Base-by-base conservation (phyloP, 2,329 filamentous ascomycete species). In the Rutstroemia sp. region DNA sequence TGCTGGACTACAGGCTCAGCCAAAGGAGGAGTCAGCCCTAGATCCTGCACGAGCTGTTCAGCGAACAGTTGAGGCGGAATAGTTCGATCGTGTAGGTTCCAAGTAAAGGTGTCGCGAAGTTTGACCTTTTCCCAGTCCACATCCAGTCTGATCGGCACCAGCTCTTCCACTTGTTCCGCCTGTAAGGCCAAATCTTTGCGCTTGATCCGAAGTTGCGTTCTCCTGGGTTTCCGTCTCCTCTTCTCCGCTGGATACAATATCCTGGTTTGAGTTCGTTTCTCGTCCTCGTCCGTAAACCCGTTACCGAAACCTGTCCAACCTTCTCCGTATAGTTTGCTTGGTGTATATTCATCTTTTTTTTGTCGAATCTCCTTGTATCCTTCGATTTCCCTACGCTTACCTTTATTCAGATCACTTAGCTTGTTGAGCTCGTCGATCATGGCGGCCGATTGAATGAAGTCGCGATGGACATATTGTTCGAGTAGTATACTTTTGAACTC, bases 111-210 rank as follows among this genome's bases (percentile, higher is more conserved):
- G 72, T 99, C 94, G 70, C 94, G 88, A 59, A 99, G 78, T 73
- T 94, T 94, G 65, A 97, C 83, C 75, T 95, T 96, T 63, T 97
- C 92, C 80, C 89, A 88, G 67, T 99, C 94, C 50, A 97, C 89
- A 66, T 99, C 94, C 54, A 99, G 75, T 48, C 94, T 83, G 62
- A 99, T 81, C 2, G 94, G 94, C 1, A 97, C 89, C 54, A 99
- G 76, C 68, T 96, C 90, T 70, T 99, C 94, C 53, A 89, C 79
- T 68, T 92, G 88, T 64, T 97, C 92, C 23, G 89, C 90, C 74
- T 97, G 94, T 63, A 85, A 82, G 60, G 83, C 81, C 75, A 92
- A 81, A 63, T 96, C 90, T 70, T 90, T 90, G 65, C 88, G 84
- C 64, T 82, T 80, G 61, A 92, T 82, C 61, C 87, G 88, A 50